A percentile compares a stretch with the other conserved stretches of the same genome.
Evolutionary conservation across 1,284 basidiomycete genomes (phyloP).

Genomic region (Porodaedalea pini): DNA sequence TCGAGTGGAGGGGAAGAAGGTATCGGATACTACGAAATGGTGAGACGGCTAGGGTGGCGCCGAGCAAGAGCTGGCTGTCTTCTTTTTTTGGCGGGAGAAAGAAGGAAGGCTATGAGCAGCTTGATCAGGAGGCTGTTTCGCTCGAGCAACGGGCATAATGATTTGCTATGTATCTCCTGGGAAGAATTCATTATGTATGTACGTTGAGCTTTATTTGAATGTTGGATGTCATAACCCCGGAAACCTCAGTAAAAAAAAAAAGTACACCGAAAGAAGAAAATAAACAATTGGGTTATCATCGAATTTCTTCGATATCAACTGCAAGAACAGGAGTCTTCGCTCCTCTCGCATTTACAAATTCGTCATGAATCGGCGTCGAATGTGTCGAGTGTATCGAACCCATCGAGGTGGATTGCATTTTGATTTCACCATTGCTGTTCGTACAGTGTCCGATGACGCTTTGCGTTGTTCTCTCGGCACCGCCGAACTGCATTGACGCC

Average conservation of each 20-base stretch:
- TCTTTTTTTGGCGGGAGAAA: neutral
- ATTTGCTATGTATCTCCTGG: neutral
- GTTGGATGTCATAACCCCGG: too few relatives aligned
- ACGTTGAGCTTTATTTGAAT: neutral
- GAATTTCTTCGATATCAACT: neutral
- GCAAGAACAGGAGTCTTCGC: neutral
- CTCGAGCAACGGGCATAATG: slow-evolving; percentile 1
- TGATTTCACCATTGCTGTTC: neutral
- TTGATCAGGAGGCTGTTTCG: slow-evolving; percentile 17
- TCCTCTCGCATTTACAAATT: neutral
- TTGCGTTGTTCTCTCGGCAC: neutral
- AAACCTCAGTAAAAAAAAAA: too few relatives aligned
- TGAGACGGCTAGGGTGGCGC: slow-evolving; percentile 32
- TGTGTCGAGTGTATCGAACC: neutral
- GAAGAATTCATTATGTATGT: neutral
- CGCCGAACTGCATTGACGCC: slow-evolving; percentile 2
- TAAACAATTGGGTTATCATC: neutral
- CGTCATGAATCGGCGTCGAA: neutral
- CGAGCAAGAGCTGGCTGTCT: slow-evolving; percentile 4
- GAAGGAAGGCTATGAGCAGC: slow-evolving; percentile 10
- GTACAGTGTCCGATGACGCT: neutral
- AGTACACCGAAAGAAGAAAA: neutral
- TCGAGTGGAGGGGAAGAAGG: slow-evolving; percentile 77
- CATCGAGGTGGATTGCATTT: neutral
- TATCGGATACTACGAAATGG: slow-evolving; percentile 66